A percentile compares a stretch with the other conserved stretches of the same genome.
phyloP scores from a whole-genome alignment of 75 land plant genomes.

The Gnetum montanum region DNA sequence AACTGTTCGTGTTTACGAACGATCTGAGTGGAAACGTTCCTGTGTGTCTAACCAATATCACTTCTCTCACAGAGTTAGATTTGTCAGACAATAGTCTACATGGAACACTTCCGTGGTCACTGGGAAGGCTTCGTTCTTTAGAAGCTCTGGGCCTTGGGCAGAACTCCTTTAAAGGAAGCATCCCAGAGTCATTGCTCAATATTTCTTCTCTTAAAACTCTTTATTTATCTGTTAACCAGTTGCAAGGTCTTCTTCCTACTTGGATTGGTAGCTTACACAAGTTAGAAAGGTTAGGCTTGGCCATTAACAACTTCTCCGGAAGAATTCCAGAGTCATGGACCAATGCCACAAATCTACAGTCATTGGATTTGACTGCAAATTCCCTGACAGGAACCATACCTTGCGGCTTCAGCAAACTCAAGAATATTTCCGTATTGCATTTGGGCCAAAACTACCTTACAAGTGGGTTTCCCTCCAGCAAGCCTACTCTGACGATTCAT shows the following conservation, averaged over 20 bases:
- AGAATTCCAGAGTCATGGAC: conserved; percentile 38
- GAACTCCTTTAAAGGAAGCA: conserved; percentile 37
- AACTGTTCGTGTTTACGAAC: conserved; percentile 44
- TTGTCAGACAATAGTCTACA: conserved; percentile 36
- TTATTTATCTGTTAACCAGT: conserved; percentile 24
- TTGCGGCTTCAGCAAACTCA: conserved; percentile 12
- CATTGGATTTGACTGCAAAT: conserved; percentile 37
- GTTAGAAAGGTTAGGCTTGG: conserved; percentile 41
- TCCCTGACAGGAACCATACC: conserved; percentile 60
- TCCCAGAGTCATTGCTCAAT: conserved; percentile 68
- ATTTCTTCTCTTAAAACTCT: conserved; percentile 37
- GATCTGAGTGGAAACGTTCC: conserved; percentile 49
- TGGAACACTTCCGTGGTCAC: conserved; percentile 47
- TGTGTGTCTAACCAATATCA: conserved; percentile 48
- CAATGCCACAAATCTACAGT: conserved; percentile 30
- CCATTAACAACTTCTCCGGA: conserved; percentile 44
- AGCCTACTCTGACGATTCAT: no score
- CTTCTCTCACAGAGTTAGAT: conserved; percentile 27
- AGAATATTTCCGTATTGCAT: no score
- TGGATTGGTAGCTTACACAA: conserved; percentile 33
- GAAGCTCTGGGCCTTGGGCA: conserved; percentile 34
- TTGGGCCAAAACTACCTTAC: no score
- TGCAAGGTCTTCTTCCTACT: conserved; percentile 40
- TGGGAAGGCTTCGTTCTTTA: conserved; percentile 40
- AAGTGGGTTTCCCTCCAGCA: no score